phyloP scores from a whole-genome alignment of 768 basidiomycete genomes.

The Rhizopogon salebrosus region DNA sequence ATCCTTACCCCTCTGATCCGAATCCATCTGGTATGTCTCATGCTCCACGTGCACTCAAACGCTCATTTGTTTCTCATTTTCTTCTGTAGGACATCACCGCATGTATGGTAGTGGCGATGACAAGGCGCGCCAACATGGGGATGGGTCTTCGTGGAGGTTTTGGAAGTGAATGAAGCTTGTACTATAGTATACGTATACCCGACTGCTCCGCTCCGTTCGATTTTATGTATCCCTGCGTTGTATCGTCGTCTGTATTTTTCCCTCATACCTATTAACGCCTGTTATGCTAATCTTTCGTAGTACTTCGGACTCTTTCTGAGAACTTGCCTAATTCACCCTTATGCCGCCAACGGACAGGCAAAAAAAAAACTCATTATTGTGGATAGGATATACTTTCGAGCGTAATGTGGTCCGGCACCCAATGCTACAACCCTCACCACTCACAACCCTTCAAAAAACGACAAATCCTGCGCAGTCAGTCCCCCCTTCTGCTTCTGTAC shows the following conservation, averaged over 20 bases:
- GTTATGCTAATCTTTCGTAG: too few species aligned
- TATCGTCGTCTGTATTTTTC: background rate
- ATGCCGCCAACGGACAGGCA: too few species aligned
- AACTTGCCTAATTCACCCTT: too few species aligned
- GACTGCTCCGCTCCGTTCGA: background rate
- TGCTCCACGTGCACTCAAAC: background rate
- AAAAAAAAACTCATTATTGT: background rate
- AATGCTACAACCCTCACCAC: background rate
- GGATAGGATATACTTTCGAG: background rate
- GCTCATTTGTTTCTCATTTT: background rate
- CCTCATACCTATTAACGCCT: too few species aligned
- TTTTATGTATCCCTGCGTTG: background rate
- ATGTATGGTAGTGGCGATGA: constrained; percentile 3
- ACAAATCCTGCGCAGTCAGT: constrained; percentile 78
- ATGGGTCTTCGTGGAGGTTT: constrained; percentile 7
- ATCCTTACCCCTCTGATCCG: too few species aligned
- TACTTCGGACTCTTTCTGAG: too few species aligned
- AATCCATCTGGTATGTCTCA: background rate
- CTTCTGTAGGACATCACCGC: background rate
- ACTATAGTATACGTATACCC: background rate
- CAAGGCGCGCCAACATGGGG: background rate
- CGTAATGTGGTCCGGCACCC: background rate
- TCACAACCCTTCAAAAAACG: constrained; percentile 79
- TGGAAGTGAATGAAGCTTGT: constrained; percentile 4
- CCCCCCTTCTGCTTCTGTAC: constrained; percentile 40